Evolutionary conservation across 2,329 filamentous ascomycete genomes (phyloP).

Genomic region (Colletotrichum limetticola): DNA sequence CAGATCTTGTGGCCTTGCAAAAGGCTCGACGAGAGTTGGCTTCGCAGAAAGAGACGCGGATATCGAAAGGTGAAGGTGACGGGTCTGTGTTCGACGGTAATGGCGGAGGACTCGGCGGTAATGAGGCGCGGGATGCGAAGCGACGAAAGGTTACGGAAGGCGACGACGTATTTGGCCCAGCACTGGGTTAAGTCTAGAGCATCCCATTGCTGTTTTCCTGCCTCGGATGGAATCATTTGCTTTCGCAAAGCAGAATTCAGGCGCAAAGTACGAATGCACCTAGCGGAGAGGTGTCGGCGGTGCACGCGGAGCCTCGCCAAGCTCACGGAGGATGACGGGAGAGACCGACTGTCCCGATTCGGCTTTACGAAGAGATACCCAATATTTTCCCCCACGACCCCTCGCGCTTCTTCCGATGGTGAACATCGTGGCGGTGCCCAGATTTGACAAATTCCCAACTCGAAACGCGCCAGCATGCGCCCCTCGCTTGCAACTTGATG

Average conservation of each 20-base stretch:
- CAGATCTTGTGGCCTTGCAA: slow-evolving; percentile 76
- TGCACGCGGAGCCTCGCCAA: not conserved
- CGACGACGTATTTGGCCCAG: slow-evolving; percentile 59
- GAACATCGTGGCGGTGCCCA: not conserved
- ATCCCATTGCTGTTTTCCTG: not conserved
- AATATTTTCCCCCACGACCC: not conserved
- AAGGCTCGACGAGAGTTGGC: slow-evolving; percentile 68
- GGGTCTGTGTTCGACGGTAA: slow-evolving; percentile 58
- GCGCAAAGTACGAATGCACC: not conserved
- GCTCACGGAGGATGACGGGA: not conserved
- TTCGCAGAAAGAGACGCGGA: slow-evolving; percentile 54
- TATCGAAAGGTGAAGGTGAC: slow-evolving; percentile 49
- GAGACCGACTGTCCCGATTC: not conserved
- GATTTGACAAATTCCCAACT: not conserved
- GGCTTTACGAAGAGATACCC: slow-evolving; percentile 28
- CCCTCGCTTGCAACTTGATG: not conserved
- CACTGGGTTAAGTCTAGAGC: slow-evolving; percentile 1
- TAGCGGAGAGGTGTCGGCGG: not conserved
- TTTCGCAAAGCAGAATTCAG: not conserved
- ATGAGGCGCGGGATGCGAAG: slow-evolving; percentile 53
- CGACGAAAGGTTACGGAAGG: slow-evolving; percentile 54
- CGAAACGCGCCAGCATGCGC: not conserved
- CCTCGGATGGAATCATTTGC: not conserved
- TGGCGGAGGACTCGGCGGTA: slow-evolving; percentile 19
- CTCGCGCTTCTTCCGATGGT: not conserved